Conservation (phyloP, 495 filamentous ascomycete species). For the Daldinia childiae region DNA sequence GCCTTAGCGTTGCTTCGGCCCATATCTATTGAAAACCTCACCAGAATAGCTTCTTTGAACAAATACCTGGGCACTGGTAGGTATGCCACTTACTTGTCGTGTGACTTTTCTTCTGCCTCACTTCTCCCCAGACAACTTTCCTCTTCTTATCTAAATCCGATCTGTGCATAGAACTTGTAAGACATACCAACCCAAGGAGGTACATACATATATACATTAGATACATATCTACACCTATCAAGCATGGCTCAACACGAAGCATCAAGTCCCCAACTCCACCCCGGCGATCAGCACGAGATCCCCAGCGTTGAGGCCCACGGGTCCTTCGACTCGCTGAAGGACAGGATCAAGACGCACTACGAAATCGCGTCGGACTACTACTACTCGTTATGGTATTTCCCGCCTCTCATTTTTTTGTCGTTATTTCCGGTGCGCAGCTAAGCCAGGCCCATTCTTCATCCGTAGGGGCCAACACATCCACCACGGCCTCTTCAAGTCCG, state of each 20-base stretch:
- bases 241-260: slow-evolving; percentile 25
- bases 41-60: not conserved
- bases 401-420: not conserved
- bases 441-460: not conserved
- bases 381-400: slow-evolving; percentile 59
- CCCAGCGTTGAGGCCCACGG: slow-evolving; percentile 60
- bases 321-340: slow-evolving; percentile 64
- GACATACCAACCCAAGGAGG: no score
- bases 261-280: slow-evolving; percentile 21
- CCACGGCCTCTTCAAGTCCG: slow-evolving; percentile 60
- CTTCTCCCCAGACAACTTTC: not conserved
- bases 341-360: slow-evolving; percentile 66
- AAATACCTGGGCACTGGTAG: not conserved
- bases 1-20: slow-evolving; percentile 9
- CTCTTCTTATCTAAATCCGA: no score
- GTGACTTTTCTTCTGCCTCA: not conserved
- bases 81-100: not conserved
- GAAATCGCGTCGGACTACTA: slow-evolving; percentile 67
- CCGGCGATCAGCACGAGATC: slow-evolving; percentile 58
- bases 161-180: not conserved
- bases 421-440: no score
- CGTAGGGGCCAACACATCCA: slow-evolving; percentile 69
- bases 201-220: no score
- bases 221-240: not conserved
- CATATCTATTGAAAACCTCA: slow-evolving; percentile 1